Evolutionary conservation across 352 stramenopile species (phyloP), one percentile per base, ranked within the genome.

Genomic region (Hyaloperonospora brassicae): DNA sequence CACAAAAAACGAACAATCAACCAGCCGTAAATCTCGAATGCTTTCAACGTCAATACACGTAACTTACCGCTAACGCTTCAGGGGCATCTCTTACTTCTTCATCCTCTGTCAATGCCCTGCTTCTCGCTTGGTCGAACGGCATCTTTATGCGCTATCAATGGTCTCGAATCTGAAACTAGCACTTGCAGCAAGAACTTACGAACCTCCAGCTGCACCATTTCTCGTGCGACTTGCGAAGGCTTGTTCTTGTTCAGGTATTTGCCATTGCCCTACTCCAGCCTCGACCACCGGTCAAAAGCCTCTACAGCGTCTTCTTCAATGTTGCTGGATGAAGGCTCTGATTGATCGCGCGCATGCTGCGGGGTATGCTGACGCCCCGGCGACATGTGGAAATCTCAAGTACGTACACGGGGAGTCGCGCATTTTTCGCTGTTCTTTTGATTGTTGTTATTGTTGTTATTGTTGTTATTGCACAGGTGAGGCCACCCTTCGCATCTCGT

Each of bases 21-120:
- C 27, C 40, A 35, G 24, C 8, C 34, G 25, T 31, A 8, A 30
- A 17, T 5, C 25, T 47, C 55, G 25, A 38, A 81, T 72, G 62
- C 79, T 73, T 50, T 86, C 73, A 22, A 72, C 52, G 55, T 87
- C 70, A n/a, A 87, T 62, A 30, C 71, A 79, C 24, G 73, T 64
- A 41, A 73, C 66, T 51, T 62, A 86, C n/a, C 0, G 38, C 41
- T 31, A 54, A 39, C 1, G 62, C 61, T 30, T 67, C 27, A 31
- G 7, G 3, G 27, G 3, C 27, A 8, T 31, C 27, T 31, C 27
- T 48, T 13, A 45, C n/a, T 17, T 67, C 24, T 53, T 61, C 60
- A 14, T 72, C 62, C 8, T 68, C 41, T 17, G 65, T 55, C 9
- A 55, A 30, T 31, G 72, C 69, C 22, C 64, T 62, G 41, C 64